Evolutionary conservation across 371 early-diverging fungal genomes (phyloP).

Genomic region (Saksenaea vasiformis): DNA sequence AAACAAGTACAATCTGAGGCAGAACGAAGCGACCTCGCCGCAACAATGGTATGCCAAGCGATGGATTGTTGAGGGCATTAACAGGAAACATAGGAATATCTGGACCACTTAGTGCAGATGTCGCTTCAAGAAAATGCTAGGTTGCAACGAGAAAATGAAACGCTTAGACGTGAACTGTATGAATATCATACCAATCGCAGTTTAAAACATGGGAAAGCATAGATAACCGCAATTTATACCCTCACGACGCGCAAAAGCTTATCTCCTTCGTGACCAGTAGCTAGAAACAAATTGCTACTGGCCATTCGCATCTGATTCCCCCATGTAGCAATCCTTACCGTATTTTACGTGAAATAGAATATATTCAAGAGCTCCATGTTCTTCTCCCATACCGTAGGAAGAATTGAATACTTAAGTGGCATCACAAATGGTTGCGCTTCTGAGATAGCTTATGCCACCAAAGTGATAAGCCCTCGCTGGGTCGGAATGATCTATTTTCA

Average conservation of each 20-base stretch:
- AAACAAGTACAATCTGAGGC: background rate
- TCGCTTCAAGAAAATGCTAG: slow-evolving; percentile 51
- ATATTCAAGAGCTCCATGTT: too few species aligned
- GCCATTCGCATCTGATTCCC: background rate
- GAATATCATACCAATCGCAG: slow-evolving; percentile 9
- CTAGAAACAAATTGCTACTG: background rate
- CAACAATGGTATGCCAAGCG: background rate
- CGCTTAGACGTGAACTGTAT: slow-evolving; percentile 53
- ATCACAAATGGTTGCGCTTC: too few species aligned
- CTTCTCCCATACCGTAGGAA: too few species aligned
- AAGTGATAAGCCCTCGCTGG: too few species aligned
- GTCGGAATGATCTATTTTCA: too few species aligned
- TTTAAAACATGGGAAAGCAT: background rate
- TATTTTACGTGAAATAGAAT: too few species aligned
- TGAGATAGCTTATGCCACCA: too few species aligned
- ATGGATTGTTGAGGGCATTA: background rate
- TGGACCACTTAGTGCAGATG: slow-evolving; percentile 49
- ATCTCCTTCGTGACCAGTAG: background rate
- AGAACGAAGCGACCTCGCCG: background rate
- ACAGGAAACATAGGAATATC: slow-evolving; percentile 15
- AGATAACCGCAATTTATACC: background rate
- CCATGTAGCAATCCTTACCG: too few species aligned
- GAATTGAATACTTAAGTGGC: too few species aligned
- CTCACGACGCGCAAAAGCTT: background rate
- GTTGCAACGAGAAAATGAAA: slow-evolving; percentile 57